Evolutionary conservation across 139 green algal genomes (phyloP).

Genomic region (Coelastrella sp.): DNA sequence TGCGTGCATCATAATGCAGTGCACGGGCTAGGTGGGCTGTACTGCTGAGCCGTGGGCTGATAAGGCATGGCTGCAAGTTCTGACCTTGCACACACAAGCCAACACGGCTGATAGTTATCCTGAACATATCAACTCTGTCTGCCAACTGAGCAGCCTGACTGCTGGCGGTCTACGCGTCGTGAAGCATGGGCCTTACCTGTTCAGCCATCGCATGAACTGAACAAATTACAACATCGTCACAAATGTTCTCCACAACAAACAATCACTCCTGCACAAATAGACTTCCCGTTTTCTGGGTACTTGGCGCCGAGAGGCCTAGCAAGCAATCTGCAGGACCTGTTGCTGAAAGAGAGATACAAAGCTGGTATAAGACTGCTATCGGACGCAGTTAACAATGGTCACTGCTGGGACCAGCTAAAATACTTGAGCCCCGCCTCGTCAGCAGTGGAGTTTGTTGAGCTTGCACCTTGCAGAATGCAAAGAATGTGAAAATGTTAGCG

Average conservation of each 20-base stretch:
- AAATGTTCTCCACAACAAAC: neutral
- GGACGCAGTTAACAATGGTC: neutral
- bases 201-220: neutral
- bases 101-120: too few relatives aligned
- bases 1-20: constrained; percentile 1
- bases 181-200: neutral
- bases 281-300: too few relatives aligned
- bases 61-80: too few relatives aligned
- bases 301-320: too few relatives aligned
- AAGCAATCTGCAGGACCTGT: too few relatives aligned
- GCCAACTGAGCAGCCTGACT: constrained; percentile 5
- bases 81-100: too few relatives aligned
- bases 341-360: too few relatives aligned
- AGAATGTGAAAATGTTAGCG: too few relatives aligned
- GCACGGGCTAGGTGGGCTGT: neutral
- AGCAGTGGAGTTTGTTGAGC: neutral
- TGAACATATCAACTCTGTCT: neutral
- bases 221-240: neutral
- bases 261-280: too few relatives aligned
- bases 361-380: too few relatives aligned
- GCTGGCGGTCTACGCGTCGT: neutral
- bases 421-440: neutral
- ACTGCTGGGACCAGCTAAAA: neutral
- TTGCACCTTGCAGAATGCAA: too few relatives aligned
- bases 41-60: neutral